These are phyloP conservation scores for Colletotrichum eremochloae DNA, from an alignment of 2,329 filamentous ascomycete genomes.

Conservation along the genomic window DNA sequence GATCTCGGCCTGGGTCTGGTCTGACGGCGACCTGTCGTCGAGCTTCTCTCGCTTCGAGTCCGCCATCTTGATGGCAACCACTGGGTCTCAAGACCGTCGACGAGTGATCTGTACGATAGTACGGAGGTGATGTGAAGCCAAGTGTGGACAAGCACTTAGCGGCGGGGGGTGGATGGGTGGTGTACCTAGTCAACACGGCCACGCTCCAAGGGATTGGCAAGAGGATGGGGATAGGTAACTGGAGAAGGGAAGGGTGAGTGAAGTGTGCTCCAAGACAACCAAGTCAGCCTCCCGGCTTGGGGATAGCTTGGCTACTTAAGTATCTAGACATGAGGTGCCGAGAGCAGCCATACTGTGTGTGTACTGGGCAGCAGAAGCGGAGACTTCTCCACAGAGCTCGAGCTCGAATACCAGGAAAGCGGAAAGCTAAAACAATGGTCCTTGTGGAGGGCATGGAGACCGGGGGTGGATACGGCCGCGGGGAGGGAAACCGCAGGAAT, in stretches of 20 bases:
- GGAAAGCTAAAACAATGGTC: constrained; percentile 13
- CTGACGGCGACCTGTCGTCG: constrained; percentile 17
- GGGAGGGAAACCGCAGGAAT: neutral
- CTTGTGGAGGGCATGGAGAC: constrained; percentile 9
- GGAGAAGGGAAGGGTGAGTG: neutral
- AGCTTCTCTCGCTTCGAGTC: constrained; percentile 19
- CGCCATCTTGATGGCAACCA: constrained; percentile 8
- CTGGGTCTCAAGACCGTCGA: neutral
- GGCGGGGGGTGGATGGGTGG: too few relatives aligned
- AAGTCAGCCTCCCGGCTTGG: constrained; percentile 22
- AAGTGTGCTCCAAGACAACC: constrained; percentile 8
- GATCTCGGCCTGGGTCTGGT: constrained; percentile 11
- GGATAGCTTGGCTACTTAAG: constrained; percentile 21
- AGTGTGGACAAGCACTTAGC: neutral
- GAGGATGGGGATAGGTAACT: neutral
- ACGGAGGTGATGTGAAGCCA: neutral
- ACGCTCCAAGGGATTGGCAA: neutral
- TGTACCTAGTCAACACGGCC: neutral
- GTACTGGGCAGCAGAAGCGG: neutral
- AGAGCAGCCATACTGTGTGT: neutral
- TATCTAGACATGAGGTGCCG: neutral
- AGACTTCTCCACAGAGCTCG: constrained; percentile 2
- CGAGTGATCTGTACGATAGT: neutral
- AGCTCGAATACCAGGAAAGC: neutral
- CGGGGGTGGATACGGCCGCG: constrained; percentile 14